These are phyloP conservation scores for Colletotrichum sp. DNA, from an alignment of 2,329 filamentous ascomycete genomes.

Conservation along the genomic window DNA sequence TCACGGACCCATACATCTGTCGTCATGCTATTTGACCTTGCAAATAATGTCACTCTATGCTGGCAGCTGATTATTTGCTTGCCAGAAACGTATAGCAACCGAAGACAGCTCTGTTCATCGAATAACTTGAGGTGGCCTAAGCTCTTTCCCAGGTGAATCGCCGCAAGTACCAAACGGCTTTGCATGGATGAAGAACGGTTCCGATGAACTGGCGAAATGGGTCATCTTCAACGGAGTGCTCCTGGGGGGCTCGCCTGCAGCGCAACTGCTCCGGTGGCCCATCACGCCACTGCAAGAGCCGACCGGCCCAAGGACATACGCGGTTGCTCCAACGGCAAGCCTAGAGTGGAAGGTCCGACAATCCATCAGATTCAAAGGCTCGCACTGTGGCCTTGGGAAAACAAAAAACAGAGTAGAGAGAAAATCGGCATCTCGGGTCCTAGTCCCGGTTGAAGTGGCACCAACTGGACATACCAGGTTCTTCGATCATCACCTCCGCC, in stretches of 20 bases:
- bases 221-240: not conserved
- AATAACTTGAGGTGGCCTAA: not conserved
- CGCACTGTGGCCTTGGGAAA: not conserved
- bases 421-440: not conserved
- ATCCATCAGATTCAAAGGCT: not conserved
- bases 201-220: not conserved
- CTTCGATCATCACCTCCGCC: not conserved
- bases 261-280: not conserved
- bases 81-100: not conserved
- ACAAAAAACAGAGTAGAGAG: not conserved
- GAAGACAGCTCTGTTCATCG: not conserved
- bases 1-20: too few relatives aligned
- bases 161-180: not conserved
- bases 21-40: not conserved
- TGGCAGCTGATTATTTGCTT: not conserved
- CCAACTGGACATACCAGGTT: not conserved
- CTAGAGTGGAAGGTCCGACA: accelerated
- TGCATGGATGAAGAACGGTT: not conserved
- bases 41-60: not conserved
- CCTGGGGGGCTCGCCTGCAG: not conserved
- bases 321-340: not conserved
- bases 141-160: not conserved
- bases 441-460: not conserved
- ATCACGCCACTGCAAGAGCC: not conserved
- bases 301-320: not conserved